Evolutionary conservation across 768 basidiomycete species (phyloP), one percentile per base, ranked within the genome.

Genomic region (Saitozyma sp.): DNA sequence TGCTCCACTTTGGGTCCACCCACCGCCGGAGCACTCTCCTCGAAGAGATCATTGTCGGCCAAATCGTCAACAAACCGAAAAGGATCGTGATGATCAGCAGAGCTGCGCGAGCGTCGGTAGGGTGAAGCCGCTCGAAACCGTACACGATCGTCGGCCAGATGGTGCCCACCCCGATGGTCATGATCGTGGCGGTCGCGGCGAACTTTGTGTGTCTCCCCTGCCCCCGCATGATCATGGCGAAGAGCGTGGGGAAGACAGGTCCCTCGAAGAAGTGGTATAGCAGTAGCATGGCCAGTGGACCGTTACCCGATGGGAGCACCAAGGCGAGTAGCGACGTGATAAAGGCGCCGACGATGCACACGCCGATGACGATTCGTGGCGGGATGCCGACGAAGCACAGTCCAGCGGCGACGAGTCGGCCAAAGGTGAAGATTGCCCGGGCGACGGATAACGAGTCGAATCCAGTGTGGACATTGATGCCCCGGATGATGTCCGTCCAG

Each of bases 241-340:
- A 76, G 8, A 78, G n/a, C 7, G 68, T 63, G 2, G 77, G 77
- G 61, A 78, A 76, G 48, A 78, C 73, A 37, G 75, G 61, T 0
- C 67, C 62, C 56, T 78, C 71, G 63, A 75, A 76, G 58, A 78
- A 71, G n/a, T 62, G 54, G 58, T 62, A 40, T 6, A 78, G 54
- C 41, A 76, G 56, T 17, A 76, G 64, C 13, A 65, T 59, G 3
- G 65, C 63, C 17, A 72, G 45, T 0, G 71, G 50, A 0, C 51
- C 62, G 16, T 48, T 43, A 1, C 54, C 66, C 8, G 42, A 40
- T 1, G 74, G 69, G 2, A 76, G 56, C 9, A 71, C 59, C 48
- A 66, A 59, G 0, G 66, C 58, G 42, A 76, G 55, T 0, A 70
- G 54, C 14, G 70, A 58, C 17, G 64, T 63, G 57, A 74, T 19